Base-by-base conservation (phyloP, 192 early-diverging fungal species). In the Coemansia sp. region DNA sequence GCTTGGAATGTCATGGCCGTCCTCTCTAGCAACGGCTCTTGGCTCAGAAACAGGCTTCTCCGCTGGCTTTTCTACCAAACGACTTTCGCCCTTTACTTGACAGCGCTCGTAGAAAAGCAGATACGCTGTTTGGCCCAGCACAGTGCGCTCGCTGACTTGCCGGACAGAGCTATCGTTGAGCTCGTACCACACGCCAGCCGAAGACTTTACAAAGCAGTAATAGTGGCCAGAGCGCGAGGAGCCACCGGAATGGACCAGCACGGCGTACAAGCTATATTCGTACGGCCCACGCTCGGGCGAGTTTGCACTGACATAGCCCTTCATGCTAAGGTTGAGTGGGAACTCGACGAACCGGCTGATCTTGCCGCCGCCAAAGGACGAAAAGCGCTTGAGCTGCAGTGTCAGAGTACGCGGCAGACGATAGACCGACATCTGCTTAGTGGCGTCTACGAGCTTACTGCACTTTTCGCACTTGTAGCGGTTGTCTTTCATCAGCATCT, bases 381-480 rank as follows among this genome's bases (percentile, higher is more conserved):
- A 89, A 70, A 97, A 97, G 17, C 95, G 85, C 78, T 97, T 97
- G 37, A 97, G 79, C 51, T 97, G 95, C 25, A 97, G 64, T 8
- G 83, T 88, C 38, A 97, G 68, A 29, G 91, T 82, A 38, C 84
- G 77, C 27, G 95, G 95, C 15, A 91, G 77, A 29, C 85, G 76
- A 46, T 92, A 85, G 15, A 97, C 83, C 0, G 90, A 88, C 85
- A 94, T 88, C 66, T 90, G 86, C 73, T 97, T 97, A 51, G 85
- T 76, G 6, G 93, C 95, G 51, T 91, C 90, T 0, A 91, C 91
- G 8, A 90, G 84, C 36, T 84, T 76, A 55, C 88, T 87, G 82
- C 95, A 97, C 57, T 88, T 93, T 37, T 90, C 87, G 74, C 95
- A 97, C 32, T 85, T 85, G 78, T 94, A 97, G 67, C 89, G 83